phyloP scores from a whole-genome alignment of 2,329 filamentous ascomycete genomes.

The Diaporthe eres region DNA sequence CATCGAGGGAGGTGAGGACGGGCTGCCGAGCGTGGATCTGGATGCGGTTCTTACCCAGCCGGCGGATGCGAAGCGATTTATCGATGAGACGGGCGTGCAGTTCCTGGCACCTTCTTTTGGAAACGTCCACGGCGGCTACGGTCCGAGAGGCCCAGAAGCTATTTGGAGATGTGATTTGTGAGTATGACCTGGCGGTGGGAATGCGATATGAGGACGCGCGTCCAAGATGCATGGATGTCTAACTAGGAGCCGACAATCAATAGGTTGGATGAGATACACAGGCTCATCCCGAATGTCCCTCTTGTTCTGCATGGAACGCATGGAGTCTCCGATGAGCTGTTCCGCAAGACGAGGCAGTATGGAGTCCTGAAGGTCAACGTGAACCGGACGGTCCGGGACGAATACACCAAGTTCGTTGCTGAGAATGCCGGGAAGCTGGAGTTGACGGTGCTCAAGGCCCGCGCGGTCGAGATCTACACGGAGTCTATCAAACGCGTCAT shows the following conservation, averaged over 20 bases:
- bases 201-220: background rate
- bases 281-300: background rate
- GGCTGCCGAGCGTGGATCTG: conserved; percentile 16
- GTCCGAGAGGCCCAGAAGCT: background rate
- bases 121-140: background rate
- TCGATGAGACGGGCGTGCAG: conserved; percentile 10
- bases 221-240: background rate
- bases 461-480: conserved; percentile 6
- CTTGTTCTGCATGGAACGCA: conserved; percentile 45
- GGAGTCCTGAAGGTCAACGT: conserved; percentile 47
- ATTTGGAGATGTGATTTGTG: conserved; percentile 16
- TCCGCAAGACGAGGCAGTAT: conserved; percentile 40
- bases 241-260: background rate
- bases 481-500: conserved; percentile 19
- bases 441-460: conserved; percentile 35
- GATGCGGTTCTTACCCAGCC: conserved; percentile 6
- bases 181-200: background rate
- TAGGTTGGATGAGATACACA: conserved; percentile 11
- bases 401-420: conserved; percentile 45
- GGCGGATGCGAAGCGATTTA: background rate
- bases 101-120: background rate
- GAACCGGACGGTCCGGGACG: conserved; percentile 47
- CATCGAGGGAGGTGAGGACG: conserved; percentile 74
- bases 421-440: conserved; percentile 35
- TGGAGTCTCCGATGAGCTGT: conserved; percentile 44